Evolutionary conservation across 169 alveolate genomes (phyloP).

Genomic region (Pseudocohnilembus persalinus): DNA sequence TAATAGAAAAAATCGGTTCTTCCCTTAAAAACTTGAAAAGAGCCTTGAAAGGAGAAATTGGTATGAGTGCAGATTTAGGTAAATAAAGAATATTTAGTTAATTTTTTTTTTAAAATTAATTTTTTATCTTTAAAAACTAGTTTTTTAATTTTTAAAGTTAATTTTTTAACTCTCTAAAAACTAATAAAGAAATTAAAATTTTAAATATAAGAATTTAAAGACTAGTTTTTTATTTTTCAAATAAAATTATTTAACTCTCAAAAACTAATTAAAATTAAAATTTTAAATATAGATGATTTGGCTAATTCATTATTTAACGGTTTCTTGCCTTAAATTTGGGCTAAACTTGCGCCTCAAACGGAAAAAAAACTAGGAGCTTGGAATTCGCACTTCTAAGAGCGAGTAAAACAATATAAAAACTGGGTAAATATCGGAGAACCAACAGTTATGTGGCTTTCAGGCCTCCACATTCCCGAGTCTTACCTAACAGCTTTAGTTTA

Average conservation of each 20-base stretch:
- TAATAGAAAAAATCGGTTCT: slow-evolving; percentile 74
- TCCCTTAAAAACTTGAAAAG: slow-evolving; percentile 83
- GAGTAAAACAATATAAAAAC: slow-evolving; percentile 77
- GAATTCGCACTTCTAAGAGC: slow-evolving; percentile 82
- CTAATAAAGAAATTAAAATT: too few relatives aligned
- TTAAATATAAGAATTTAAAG: too few relatives aligned
- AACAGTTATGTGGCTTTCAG: slow-evolving; percentile 92
- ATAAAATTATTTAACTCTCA: too few relatives aligned
- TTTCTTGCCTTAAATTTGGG: slow-evolving; percentile 86
- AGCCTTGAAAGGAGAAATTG: slow-evolving; percentile 94
- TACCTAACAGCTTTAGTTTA: slow-evolving; percentile 89
- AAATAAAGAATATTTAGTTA: not conserved
- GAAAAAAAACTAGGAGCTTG: slow-evolving; percentile 92
- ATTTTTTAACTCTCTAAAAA: too few relatives aligned
- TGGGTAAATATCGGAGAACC: slow-evolving; percentile 91
- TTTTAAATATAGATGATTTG: slow-evolving; percentile 65
- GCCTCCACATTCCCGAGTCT: slow-evolving; percentile 93
- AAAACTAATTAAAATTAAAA: not conserved
- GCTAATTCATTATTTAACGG: slow-evolving; percentile 88
- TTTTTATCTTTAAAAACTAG: too few relatives aligned
- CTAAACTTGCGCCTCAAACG: slow-evolving; percentile 89
- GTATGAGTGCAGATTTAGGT: slow-evolving; percentile 90
- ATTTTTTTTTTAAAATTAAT: too few relatives aligned
- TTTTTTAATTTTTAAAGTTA: too few relatives aligned
- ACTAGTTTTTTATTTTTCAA: too few relatives aligned